These are phyloP conservation scores for Lycium barbarum DNA, from an alignment of 257 asterid genomes.

Conservation along the genomic window DNA sequence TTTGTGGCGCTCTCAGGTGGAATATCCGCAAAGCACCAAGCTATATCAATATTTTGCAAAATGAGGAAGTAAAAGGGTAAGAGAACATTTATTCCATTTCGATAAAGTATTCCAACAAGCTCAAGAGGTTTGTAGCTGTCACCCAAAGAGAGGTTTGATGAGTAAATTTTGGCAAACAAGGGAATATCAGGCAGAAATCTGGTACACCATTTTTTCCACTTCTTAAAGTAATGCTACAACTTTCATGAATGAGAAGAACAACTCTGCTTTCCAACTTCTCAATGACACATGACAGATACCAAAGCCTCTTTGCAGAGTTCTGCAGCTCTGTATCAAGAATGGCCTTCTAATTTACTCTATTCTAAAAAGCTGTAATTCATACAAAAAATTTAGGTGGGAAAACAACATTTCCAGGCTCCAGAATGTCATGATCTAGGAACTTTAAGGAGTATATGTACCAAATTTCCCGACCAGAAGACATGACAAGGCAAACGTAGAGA, in stretches of 20 bases:
- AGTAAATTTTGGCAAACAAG: neutral
- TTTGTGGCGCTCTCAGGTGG: conserved; percentile 75
- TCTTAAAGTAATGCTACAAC: neutral
- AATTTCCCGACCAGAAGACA: conserved; percentile 1
- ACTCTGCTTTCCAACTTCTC: neutral
- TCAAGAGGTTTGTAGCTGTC: conserved; percentile 3
- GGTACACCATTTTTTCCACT: neutral
- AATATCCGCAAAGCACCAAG: conserved; percentile 66
- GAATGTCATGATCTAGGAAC: neutral
- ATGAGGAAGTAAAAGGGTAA: neutral
- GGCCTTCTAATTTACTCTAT: neutral
- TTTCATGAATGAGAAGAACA: neutral
- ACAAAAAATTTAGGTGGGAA: neutral
- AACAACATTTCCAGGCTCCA: neutral
- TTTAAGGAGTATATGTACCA: conserved; percentile 3
- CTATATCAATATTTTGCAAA: conserved; percentile 23
- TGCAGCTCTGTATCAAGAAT: neutral
- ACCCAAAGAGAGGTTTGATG: neutral
- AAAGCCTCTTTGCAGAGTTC: neutral
- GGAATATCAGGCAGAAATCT: conserved; percentile 17
- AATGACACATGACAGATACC: neutral
- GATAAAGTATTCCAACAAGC: conserved; percentile 10
- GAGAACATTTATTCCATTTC: neutral
- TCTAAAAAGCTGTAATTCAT: neutral
- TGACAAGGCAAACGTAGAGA: neutral